Evolutionary conservation across 441 rosid species (phyloP).

Genomic region (Syzygium malaccense): DNA sequence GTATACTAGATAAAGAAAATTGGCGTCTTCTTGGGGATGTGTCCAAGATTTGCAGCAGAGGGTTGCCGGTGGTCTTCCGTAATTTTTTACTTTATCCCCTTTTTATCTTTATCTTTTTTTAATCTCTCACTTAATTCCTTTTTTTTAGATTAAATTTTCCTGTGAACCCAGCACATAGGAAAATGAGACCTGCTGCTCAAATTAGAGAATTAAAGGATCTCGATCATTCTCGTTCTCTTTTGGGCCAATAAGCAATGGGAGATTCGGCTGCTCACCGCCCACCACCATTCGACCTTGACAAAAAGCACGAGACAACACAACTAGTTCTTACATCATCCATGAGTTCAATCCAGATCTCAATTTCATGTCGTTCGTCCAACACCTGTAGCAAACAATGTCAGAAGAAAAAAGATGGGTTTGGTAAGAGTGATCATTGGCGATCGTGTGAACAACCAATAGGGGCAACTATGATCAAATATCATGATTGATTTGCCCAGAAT

Average conservation of each 20-base stretch:
- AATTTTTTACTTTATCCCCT: background rate
- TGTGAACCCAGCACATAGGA: background rate
- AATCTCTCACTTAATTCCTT: background rate
- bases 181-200: background rate
- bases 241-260: background rate
- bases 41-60: background rate
- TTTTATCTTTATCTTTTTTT: background rate
- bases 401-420: background rate
- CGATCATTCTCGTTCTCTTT: background rate
- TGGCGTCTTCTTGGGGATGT: background rate
- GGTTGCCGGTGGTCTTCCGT: background rate
- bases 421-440: background rate
- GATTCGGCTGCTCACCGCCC: background rate
- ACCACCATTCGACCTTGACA: background rate
- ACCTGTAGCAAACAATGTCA: background rate
- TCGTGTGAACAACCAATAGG: background rate
- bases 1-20: background rate
- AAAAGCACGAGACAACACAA: background rate
- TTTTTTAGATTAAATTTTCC: background rate
- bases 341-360: background rate
- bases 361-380: background rate
- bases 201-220: background rate
- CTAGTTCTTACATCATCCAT: background rate
- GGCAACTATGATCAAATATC: background rate
- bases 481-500: background rate